A percentile compares a stretch with the other conserved stretches of the same genome.
phyloP scores from a whole-genome alignment of 2,329 filamentous ascomycete genomes.

The Paraphaeosphaeria sporulosa region DNA sequence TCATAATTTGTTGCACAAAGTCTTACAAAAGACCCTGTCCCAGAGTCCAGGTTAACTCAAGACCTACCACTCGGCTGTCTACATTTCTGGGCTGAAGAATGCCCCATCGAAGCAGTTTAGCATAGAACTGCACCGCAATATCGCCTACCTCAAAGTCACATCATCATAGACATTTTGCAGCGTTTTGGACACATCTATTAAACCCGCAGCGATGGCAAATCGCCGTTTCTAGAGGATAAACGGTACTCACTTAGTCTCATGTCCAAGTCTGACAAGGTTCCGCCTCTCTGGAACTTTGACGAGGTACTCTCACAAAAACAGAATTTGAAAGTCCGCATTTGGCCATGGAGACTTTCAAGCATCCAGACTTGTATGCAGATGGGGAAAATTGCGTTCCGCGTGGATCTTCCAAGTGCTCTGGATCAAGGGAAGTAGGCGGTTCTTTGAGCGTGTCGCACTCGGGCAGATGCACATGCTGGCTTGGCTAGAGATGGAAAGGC shows the following conservation, averaged over 20 bases:
- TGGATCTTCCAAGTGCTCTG: slow-evolving; percentile 1
- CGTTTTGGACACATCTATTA: neutral
- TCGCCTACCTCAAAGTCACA: neutral
- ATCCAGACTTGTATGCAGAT: neutral
- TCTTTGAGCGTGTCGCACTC: neutral
- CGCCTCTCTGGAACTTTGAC: neutral
- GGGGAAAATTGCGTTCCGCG: neutral
- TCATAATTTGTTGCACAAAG: neutral
- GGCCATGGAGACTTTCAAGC: neutral
- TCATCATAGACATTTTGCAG: neutral
- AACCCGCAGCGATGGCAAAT: neutral
- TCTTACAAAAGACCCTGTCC: neutral
- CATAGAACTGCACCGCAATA: neutral
- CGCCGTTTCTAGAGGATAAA: neutral
- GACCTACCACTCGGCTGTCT: neutral
- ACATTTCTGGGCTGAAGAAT: slow-evolving; percentile 1
- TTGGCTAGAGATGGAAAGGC: neutral
- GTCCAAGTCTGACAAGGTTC: neutral
- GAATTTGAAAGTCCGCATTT: neutral
- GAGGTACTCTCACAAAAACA: neutral
- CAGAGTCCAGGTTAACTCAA: neutral
- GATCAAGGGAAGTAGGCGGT: neutral
- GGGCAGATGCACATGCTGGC: slow-evolving; percentile 1
- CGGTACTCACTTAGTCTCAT: too few species aligned
- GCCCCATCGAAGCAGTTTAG: neutral